Evolutionary conservation across 140 eudicot genomes (phyloP), one percentile per base, ranked within the genome.

Genomic region (Oenanthe javanica): DNA sequence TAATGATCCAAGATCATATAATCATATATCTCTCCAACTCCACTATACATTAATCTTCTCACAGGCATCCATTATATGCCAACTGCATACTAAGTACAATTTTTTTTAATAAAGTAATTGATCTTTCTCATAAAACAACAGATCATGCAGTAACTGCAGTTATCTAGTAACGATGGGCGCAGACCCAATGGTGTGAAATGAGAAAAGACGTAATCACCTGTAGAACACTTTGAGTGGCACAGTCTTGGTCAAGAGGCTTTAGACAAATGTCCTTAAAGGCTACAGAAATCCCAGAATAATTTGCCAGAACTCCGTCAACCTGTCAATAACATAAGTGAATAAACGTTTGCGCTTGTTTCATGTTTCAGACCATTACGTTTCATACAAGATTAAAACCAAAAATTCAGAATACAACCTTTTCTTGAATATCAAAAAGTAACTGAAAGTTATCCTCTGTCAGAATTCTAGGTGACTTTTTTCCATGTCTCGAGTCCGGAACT

Each of bases 201-300:
- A 80, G n/a, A 77, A 52, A 52, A 45, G 36, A 27, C 43, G 52
- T 40, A 15, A 31, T 27, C 78, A 86, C 89, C 89, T 86, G 89
- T 25, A 86, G 83, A 75, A 86, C 81, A 72, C 83, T 86, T 76
- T 83, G 89, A 64, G 85, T 86, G 51, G 85, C 87, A 86, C 87
- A 86, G 64, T 86, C 87, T 75, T 83, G 77, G 43, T 81, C 89
- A 23, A 86, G 85, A 59, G 89, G 89, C 83, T 83, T 86, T 79
- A 83, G 78, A 79, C 89, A 86, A 49, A 86, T 86, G 57, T 86
- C 89, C 45, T 82, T 78, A 54, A 83, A 52, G 23, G 83, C 70
- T 40, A 86, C 85, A 73, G 67, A n/a, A 5, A 80, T 55, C 36
- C 89, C 89, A 80, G 87, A 86, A 86, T 83, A 86, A 52, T 83